phyloP scores from a whole-genome alignment of 2,329 filamentous ascomycete genomes.

The Fusarium metavorans region DNA sequence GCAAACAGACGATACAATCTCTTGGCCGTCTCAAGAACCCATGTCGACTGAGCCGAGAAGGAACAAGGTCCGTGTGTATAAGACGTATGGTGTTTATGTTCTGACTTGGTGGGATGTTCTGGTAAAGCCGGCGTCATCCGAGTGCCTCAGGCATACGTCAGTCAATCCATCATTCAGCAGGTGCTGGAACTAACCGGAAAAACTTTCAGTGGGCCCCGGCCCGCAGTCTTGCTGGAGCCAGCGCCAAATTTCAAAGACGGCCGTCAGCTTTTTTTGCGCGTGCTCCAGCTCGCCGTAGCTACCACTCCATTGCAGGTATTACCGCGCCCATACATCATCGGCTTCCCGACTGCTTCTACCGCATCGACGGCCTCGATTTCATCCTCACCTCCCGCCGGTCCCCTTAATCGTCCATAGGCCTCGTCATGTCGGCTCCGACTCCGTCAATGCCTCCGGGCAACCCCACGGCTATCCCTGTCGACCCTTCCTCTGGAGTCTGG shows the following conservation, averaged over 20 bases:
- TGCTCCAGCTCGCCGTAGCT: conserved; percentile 49
- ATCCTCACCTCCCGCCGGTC: conserved; percentile 38
- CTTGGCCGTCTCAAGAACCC: background rate
- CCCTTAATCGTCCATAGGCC: conserved; percentile 41
- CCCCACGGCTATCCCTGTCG: conserved; percentile 61
- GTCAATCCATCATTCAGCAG: conserved; percentile 8
- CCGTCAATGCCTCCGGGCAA: conserved; percentile 61
- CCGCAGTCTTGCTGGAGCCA: conserved; percentile 34
- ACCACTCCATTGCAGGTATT: conserved; percentile 25
- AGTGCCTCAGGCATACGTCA: conserved; percentile 38
- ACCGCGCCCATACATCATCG: conserved; percentile 51
- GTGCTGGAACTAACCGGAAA: conserved; percentile 39
- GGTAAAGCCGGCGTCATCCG: conserved; percentile 7
- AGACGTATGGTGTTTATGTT: background rate
- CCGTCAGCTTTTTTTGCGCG: conserved; percentile 51
- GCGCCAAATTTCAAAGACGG: conserved; percentile 48
- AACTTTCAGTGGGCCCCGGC: conserved; percentile 46
- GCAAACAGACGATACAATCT: conserved; percentile 8
- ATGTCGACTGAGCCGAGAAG: background rate
- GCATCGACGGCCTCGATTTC: conserved; percentile 44
- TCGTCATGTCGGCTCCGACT: conserved; percentile 59
- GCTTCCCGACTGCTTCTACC: conserved; percentile 41
- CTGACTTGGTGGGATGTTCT: background rate
- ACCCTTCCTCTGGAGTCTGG: conserved; percentile 79
- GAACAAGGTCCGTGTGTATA: background rate